Evolutionary conservation across 2,329 filamentous ascomycete species (phyloP).

Genomic region (Fusarium citri): DNA sequence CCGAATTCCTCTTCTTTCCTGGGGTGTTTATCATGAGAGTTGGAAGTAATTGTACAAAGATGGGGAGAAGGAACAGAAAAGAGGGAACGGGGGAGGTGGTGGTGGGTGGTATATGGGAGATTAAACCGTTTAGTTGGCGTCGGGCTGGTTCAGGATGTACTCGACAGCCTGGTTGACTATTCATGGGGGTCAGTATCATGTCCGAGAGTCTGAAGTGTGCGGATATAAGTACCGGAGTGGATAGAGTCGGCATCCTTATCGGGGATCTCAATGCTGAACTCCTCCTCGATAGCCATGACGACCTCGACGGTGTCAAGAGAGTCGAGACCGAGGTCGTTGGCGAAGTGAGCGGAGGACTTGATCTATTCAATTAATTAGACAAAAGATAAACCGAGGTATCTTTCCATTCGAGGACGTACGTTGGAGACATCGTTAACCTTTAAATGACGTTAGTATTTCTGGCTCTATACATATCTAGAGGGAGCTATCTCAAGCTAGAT

Average conservation of each 20-base stretch:
- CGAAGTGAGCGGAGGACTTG: conserved; percentile 85
- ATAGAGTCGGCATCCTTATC: conserved; percentile 96
- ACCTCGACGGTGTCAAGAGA: conserved; percentile 99
- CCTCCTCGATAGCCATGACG: conserved; percentile 99
- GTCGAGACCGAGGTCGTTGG: conserved; percentile 96
- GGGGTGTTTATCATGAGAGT: conserved; percentile 16
- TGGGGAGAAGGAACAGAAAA: conserved; percentile 19
- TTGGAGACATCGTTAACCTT: conserved; percentile 76
- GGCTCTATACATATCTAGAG: not conserved
- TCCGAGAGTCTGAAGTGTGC: no score
- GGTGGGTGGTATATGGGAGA: conserved; percentile 15
- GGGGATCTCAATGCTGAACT: conserved; percentile 93
- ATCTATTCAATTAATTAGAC: conserved; percentile 68
- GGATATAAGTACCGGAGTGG: conserved; percentile 79
- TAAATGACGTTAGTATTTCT: conserved; percentile 46
- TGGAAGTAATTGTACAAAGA: conserved; percentile 46
- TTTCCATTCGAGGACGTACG: conserved; percentile 58
- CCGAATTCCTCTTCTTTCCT: conserved; percentile 7
- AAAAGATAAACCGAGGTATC: not conserved
- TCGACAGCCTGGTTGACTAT: conserved; percentile 93
- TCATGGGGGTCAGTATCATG: not conserved
- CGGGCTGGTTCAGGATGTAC: conserved; percentile 93
- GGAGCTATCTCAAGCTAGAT: conserved; percentile 1
- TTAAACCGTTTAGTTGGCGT: conserved; percentile 72
- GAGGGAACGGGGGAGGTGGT: not conserved